phyloP scores from a whole-genome alignment of 2,329 filamentous ascomycete genomes.

The Epichloe sylvatica region DNA sequence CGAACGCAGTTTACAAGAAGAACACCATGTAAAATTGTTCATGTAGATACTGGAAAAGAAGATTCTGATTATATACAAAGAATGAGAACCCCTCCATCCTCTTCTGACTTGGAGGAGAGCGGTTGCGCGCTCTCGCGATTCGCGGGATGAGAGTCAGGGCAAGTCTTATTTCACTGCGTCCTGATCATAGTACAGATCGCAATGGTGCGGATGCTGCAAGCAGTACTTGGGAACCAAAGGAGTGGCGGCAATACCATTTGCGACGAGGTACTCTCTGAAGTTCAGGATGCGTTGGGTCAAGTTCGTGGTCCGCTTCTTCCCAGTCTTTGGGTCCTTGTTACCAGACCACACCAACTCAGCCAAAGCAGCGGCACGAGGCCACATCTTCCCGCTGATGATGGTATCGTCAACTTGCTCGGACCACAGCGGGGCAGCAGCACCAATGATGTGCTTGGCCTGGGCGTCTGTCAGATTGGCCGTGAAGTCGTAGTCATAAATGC shows the following conservation, averaged over 20 bases:
- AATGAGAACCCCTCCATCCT: too few relatives aligned
- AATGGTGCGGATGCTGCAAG: slow-evolving; percentile 41
- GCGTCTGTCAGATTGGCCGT: slow-evolving; percentile 30
- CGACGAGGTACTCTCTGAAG: slow-evolving; percentile 45
- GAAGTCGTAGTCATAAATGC: slow-evolving; percentile 46
- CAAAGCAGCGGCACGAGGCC: slow-evolving; percentile 42
- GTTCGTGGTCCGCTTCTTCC: slow-evolving; percentile 25
- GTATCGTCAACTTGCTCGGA: slow-evolving; percentile 41
- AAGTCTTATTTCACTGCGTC: slow-evolving; percentile 15
- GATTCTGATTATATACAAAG: too few relatives aligned
- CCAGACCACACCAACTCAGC: slow-evolving; percentile 43
- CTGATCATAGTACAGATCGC: slow-evolving; percentile 41
- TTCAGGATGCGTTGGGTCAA: slow-evolving; percentile 41
- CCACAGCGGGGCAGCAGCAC: slow-evolving; percentile 38
- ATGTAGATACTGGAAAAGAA: too few relatives aligned
- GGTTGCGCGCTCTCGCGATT: too few relatives aligned
- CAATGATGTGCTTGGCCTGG: slow-evolving; percentile 35
- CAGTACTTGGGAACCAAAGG: slow-evolving; percentile 44
- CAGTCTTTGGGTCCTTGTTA: slow-evolving; percentile 30
- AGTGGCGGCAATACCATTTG: slow-evolving; percentile 35
- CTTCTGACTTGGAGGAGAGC: too few relatives aligned
- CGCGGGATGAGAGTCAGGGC: too few relatives aligned
- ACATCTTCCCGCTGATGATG: slow-evolving; percentile 35
- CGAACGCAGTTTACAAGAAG: too few relatives aligned
- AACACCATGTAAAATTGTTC: too few relatives aligned